Percentiles rank a stretch among this genome's conserved stretches.
Conservation (phyloP, 768 basidiomycete genomes). For the Infundibulicybe gibba region DNA sequence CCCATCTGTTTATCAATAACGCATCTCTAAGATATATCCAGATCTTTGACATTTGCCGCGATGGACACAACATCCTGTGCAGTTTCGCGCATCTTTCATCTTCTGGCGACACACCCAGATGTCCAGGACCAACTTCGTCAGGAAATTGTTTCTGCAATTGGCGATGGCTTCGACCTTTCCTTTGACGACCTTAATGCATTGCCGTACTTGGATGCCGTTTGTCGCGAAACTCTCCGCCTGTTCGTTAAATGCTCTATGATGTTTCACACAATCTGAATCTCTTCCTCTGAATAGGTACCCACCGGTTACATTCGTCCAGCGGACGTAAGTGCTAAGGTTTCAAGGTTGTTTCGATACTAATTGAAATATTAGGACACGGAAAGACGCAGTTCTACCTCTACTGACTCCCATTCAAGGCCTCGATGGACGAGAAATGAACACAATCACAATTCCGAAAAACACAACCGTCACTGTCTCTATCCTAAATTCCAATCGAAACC, state of each 20-base stretch:
- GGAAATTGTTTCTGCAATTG: slow-evolving; percentile 25
- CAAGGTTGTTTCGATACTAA: neutral
- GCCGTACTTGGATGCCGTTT: slow-evolving; percentile 32
- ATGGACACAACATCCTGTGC: slow-evolving; percentile 41
- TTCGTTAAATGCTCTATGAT: slow-evolving; percentile 11
- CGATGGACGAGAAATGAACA: slow-evolving; percentile 31
- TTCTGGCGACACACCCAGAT: slow-evolving; percentile 25
- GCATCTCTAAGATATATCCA: slow-evolving; percentile 3
- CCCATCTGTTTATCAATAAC: neutral
- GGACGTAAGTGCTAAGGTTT: slow-evolving; percentile 9
- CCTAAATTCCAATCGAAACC: slow-evolving; percentile 32
- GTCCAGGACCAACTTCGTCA: slow-evolving; percentile 30
- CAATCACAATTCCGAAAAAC: slow-evolving; percentile 33
- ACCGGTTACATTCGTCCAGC: slow-evolving; percentile 9
- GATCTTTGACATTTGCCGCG: slow-evolving; percentile 29
- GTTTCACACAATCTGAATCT: neutral
- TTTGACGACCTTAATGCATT: slow-evolving; percentile 34
- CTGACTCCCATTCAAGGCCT: slow-evolving; percentile 28
- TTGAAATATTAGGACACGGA: slow-evolving; percentile 19
- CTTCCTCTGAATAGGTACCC: slow-evolving; percentile 7
- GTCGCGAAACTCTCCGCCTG: slow-evolving; percentile 36
- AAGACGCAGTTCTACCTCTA: slow-evolving; percentile 39
- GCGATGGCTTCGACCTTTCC: slow-evolving; percentile 17
- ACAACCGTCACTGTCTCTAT: slow-evolving; percentile 36
- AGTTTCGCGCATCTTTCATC: slow-evolving; percentile 28